Evolutionary conservation across 2,329 filamentous ascomycete species (phyloP), one percentile per base, ranked within the genome.

Genomic region (Paraphaeosphaeria minitans): DNA sequence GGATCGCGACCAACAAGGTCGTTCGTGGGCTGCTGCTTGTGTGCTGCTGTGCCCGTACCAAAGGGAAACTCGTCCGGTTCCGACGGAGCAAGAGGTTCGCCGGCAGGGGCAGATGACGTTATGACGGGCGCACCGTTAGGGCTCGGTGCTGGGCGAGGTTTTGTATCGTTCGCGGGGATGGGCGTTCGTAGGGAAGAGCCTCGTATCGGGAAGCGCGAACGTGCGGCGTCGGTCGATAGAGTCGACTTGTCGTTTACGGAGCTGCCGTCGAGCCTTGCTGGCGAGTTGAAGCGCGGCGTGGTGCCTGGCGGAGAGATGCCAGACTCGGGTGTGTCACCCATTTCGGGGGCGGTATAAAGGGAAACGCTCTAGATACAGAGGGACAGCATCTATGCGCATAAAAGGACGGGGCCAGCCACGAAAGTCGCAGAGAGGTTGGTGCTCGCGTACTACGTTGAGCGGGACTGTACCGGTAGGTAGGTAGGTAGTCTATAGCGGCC

Each of bases 61-160:
- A 78, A 78, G 48, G 76, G 76, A 50, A 78, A 78, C 46, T 75
- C 75, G 55, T 57, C 54, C n/a, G 70, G 67, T 56, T 76, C 73
- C 12, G 67, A 61, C 46, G 59, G 39, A 2, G 69, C 63, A 42
- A 69, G 50, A 39, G 68, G 67, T 56, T 73, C 72, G 58, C 66
- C 71, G 8, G 72, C 72, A 21, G 73, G 66, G 48, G 66, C 70
- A 10, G 70, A 67, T 22, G 62, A 67, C 57, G 72, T 69, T 43
- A 72, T 73, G 47, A 65, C 68, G 58, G 72, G 70, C 2, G 61
- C 65, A 33, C 68, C 70, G 48, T 73, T 71, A 0, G 65, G 1
- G 54, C 54, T 27, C 58, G 59, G 9, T 55, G 58, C 16, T 48
- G 54, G 46, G 64, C 63, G 55, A 27, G 63, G 59, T 22, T 66